phyloP scores from a whole-genome alignment of 768 basidiomycete species.

The Phylloporus scabripes region DNA sequence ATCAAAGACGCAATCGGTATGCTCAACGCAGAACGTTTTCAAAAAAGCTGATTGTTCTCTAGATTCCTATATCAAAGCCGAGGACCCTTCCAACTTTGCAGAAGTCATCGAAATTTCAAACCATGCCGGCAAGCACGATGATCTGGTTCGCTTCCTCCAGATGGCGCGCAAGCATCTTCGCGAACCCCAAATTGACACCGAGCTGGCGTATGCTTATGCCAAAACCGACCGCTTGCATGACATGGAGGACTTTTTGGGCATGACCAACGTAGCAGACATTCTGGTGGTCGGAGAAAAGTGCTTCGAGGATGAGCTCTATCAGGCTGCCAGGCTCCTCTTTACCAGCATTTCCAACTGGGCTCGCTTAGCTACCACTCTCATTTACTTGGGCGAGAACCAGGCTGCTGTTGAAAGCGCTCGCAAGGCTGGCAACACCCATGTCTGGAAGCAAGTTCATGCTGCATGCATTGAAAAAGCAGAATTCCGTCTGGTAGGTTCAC shows the following conservation, averaged over 20 bases:
- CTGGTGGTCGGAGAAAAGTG: slow-evolving; percentile 98
- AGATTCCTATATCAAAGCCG: slow-evolving; percentile 98
- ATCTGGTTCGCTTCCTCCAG: slow-evolving; percentile 94
- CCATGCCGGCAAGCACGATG: slow-evolving; percentile 87
- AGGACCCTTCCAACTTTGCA: slow-evolving; percentile 87
- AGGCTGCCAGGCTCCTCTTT: slow-evolving; percentile 94
- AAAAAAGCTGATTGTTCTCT: slow-evolving; percentile 2
- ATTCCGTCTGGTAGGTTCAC: slow-evolving; percentile 69
- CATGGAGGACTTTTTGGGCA: slow-evolving; percentile 98
- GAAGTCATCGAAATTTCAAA: slow-evolving; percentile 96
- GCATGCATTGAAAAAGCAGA: slow-evolving; percentile 97
- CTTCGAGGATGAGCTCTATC: slow-evolving; percentile 96
- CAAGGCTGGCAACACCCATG: slow-evolving; percentile 98
- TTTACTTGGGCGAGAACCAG: slow-evolving; percentile 97
- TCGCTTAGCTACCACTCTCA: slow-evolving; percentile 92
- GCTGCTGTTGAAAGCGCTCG: slow-evolving; percentile 98
- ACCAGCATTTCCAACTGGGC: slow-evolving; percentile 99
- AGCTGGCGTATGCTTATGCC: slow-evolving; percentile 96
- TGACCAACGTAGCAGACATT: slow-evolving; percentile 98
- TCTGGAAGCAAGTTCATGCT: slow-evolving; percentile 99
- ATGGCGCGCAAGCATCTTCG: slow-evolving; percentile 97
- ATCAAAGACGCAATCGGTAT: slow-evolving; percentile 96
- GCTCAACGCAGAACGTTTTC: slow-evolving; percentile 16
- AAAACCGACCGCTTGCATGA: slow-evolving; percentile 97
- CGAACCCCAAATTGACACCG: slow-evolving; percentile 97